These are phyloP conservation scores for Clitopilus hobsonii DNA, from an alignment of 768 basidiomycete species.

Conservation along the genomic window DNA sequence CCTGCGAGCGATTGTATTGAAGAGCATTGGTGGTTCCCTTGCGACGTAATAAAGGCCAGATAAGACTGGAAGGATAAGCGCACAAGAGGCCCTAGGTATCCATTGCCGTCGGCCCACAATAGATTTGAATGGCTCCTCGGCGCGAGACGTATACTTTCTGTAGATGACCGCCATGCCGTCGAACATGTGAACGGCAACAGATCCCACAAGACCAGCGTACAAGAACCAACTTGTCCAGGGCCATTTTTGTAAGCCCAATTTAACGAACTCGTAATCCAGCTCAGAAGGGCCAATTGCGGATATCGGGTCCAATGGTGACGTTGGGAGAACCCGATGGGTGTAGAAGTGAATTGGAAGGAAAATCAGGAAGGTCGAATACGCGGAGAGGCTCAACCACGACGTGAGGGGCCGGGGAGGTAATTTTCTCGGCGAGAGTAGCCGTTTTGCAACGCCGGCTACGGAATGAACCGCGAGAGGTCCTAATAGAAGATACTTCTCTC, in stretches of 20 bases:
- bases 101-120: slow-evolving; percentile 10
- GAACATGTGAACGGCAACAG: slow-evolving; percentile 53
- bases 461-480: slow-evolving; percentile 65
- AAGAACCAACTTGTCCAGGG: slow-evolving; percentile 57
- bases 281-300: slow-evolving; percentile 64
- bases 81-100: slow-evolving; percentile 5
- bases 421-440: slow-evolving; percentile 40
- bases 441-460: slow-evolving; percentile 52
- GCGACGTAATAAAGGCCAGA: slow-evolving; percentile 50
- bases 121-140: slow-evolving; percentile 17
- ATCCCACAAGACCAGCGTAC: slow-evolving; percentile 57
- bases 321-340: slow-evolving; percentile 60
- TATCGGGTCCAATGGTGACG: slow-evolving; percentile 42
- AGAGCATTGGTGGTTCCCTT: slow-evolving; percentile 53
- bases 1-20: slow-evolving; percentile 45
- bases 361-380: slow-evolving; percentile 51
- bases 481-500: slow-evolving; percentile 66
- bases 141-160: slow-evolving; percentile 33
- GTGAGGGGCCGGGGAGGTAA: slow-evolving; percentile 25
- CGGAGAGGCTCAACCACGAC: slow-evolving; percentile 54
- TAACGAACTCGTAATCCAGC: slow-evolving; percentile 81
- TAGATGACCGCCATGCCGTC: slow-evolving; percentile 57
- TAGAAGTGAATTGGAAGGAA: slow-evolving; percentile 68
- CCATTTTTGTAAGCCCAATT: slow-evolving; percentile 59
- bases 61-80: slow-evolving; percentile 44